Base-by-base conservation (phyloP, 257 asterid species). In the Lycium ferocissimum region DNA sequence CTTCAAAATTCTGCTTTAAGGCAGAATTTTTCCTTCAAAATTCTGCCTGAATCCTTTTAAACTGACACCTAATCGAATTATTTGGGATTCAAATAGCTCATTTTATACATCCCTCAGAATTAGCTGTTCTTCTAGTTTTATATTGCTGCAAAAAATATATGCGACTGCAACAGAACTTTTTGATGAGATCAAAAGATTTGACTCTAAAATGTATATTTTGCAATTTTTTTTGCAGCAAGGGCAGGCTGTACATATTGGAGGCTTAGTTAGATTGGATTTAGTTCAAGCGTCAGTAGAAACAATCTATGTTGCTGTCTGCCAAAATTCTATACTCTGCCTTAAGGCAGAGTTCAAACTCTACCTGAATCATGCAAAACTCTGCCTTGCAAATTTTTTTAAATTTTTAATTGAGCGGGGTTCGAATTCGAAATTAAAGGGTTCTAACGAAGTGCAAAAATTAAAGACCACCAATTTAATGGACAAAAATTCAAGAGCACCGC, bases 201-300 rank as follows among this genome's bases (percentile, higher is more conserved):
- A 49, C 81, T 22, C 62, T 18, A 40, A 3, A 72, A 12, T 3
- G 22, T 22, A 75, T 22, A 7, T 20, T 75, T 6, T n/a, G 3
- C 43, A 83, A 84, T 73, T 47, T 82, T 57, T 26, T 65, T 69
- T 93, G 92, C 92, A 96, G 99, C 91, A 93, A 61, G 98, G 99
- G 82, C 98, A 95, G 88, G 88, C 97, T 53, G 71, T 95, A 86
- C 98, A 95, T 88, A 88, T 95, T 59, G 98, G 99, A 66, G 93
- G 97, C 71, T 82, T 96, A 70, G 95, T 88, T 58, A 90, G 99
- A 86, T 81, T 96, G 78, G 98, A 96, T 88, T 97, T 96, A 75
- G 89, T 86, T 84, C 90, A 88, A 84, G 91, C 99, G 89, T 91
- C 98, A 13, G 94, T 96, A 51, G 90, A 91, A 49, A 96, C 99